Evolutionary conservation across 768 basidiomycete species (phyloP).

Genomic region (Cystobasidium ongulense): DNA sequence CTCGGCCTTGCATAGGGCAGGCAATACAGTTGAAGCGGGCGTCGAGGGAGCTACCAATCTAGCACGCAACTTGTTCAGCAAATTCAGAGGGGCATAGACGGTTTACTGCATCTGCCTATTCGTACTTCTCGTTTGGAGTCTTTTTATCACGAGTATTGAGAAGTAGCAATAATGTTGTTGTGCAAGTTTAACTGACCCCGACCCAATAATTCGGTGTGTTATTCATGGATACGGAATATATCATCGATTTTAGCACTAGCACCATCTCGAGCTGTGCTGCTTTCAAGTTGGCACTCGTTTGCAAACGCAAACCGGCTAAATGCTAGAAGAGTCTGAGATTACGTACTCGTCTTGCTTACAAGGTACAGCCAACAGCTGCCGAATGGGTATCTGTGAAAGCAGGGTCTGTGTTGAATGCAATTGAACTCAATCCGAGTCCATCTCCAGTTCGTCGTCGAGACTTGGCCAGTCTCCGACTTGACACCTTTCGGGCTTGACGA

Average conservation of each 20-base stretch:
- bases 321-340: too few relatives aligned
- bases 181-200: not conserved
- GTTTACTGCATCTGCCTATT: too few relatives aligned
- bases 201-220: too few relatives aligned
- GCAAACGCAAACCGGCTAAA: too few relatives aligned
- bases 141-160: not conserved
- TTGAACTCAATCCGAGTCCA: not conserved
- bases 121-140: not conserved
- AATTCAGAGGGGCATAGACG: not conserved
- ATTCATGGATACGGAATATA: too few relatives aligned
- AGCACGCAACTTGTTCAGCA: constrained; percentile 5
- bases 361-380: too few relatives aligned
- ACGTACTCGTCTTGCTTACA: too few relatives aligned
- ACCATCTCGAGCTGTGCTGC: too few relatives aligned
- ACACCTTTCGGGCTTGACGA: constrained; percentile 57
- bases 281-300: too few relatives aligned
- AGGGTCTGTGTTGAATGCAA: too few relatives aligned
- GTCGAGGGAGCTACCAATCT: constrained; percentile 21
- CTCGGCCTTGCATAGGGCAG: not conserved
- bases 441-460: not conserved
- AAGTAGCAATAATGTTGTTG: not conserved
- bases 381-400: too few relatives aligned
- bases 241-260: too few relatives aligned
- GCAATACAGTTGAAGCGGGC: constrained; percentile 23
- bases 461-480: constrained; percentile 5